Evolutionary conservation across 176 grass and related monocot species (phyloP), one percentile per base, ranked within the genome.

Genomic region (Lolium multiflorum): DNA sequence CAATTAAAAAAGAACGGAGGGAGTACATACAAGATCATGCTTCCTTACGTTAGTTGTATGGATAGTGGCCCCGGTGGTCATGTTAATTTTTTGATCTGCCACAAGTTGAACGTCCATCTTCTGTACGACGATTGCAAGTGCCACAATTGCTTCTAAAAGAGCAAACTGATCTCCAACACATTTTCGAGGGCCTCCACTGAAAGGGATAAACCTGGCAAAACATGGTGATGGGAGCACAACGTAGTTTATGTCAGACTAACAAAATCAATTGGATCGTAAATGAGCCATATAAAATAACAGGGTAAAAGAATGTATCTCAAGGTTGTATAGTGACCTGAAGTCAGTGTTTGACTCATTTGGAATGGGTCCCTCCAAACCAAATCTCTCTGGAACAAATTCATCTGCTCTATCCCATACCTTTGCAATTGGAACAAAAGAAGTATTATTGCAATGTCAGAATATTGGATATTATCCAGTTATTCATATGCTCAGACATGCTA

Each of bases 121-220:
- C 79, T 98, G 93, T 66, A 98, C 54, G 81, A 95, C 86, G 41
- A 96, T 86, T 58, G 96, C 90, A 89, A 98, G 90, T 74, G 92
- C 96, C 73, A 98, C 86, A 73, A 96, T 92, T 79, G 96, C 96
- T 94, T 98, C 96, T 57, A 98, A 77, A 51, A 98, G 90, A 71
- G 93, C 93, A 88, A 98, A 98, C 68, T 98, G 96, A 80, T 98
- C 96, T 77, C 96, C 96, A 82, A 98, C 93, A 92, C 96, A 98
- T 92, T 96, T 98, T 37, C 96, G 96, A 83, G 96, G 96, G 51
- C 96, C 96, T 75, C 96, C 96, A 80, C 96, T 98, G 72, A 98
- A 98, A 10, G 96, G 96, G 68, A 98, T 94, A 89, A 92, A 98
- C 82, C 96, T 98, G 82, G 46, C 14, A 68, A 82, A 44, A 17